These are phyloP conservation scores for Baorangia bicolor DNA, from an alignment of 768 basidiomycete species.

Conservation along the genomic window DNA sequence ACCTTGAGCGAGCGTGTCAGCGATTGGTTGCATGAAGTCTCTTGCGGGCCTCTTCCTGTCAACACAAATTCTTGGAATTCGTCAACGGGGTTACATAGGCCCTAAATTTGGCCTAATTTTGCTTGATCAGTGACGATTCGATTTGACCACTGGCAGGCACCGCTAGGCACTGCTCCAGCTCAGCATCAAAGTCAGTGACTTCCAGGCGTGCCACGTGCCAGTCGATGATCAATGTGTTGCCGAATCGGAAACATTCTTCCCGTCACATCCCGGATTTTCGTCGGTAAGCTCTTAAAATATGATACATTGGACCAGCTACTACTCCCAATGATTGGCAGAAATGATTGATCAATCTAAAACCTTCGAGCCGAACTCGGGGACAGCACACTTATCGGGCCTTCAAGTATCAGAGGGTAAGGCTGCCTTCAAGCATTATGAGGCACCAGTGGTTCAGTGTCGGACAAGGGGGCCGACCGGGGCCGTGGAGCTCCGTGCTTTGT, in stretches of 20 bases:
- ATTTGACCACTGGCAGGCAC: neutral
- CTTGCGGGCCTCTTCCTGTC: too few species aligned
- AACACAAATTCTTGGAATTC: neutral
- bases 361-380: neutral
- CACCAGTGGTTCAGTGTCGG: too few species aligned
- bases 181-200: neutral
- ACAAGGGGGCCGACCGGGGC: neutral
- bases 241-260: neutral
- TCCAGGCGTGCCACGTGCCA: neutral
- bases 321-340: too few species aligned
- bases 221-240: neutral
- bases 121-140: neutral
- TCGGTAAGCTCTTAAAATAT: neutral
- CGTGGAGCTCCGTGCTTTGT: neutral
- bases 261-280: neutral
- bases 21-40: too few species aligned
- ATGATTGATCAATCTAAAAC: too few species aligned
- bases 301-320: too few species aligned
- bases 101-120: neutral
- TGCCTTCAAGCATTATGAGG: neutral
- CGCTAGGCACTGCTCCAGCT: neutral
- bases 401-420: too few species aligned
- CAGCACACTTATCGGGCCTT: neutral
- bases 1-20: neutral
- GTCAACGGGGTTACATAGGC: neutral